Evolutionary conservation across 208 protist genomes (phyloP), one percentile per base, ranked within the genome.

Genomic region (Borovskyia barvae): DNA sequence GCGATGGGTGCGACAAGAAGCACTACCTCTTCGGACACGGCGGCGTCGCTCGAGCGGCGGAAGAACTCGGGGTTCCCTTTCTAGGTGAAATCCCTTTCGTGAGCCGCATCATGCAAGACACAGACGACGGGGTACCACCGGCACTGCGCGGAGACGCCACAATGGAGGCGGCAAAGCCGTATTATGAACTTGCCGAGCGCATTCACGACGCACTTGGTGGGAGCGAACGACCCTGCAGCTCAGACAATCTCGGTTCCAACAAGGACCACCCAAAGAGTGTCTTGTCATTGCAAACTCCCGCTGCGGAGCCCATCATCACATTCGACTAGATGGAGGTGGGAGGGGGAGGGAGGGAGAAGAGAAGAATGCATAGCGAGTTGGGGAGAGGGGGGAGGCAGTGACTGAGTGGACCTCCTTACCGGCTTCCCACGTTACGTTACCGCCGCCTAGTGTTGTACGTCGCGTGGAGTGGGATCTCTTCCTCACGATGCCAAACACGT

Each of bases 11-110:
- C 65, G 59, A 67, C 14, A 77, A 89, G 56, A 68, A 70, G 42
- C 84, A 93, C 67, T 76, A 97, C 81, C 73, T 99, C 24, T 99
- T 98, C 70, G 95, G 96, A 62, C 51, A 94, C 37, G 85, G 79
- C 6, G 94, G 94, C 20, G 95, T 97, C 4, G 76, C 77, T 29
- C 64, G 76, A 3, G 87, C 82, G 32, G 94, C 94, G 25, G 58
- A 89, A 47, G 90, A 97, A 74, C 59, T 98, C 43, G 57, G 69
- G 4, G 78, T 98, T 28, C 77, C 93, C 1, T 95, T 97, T 50
- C 65, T 98, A 0, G 96, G 92, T 2, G 90, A 97, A 48, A 86
- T 98, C 15, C 97, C 97, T 8, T 87, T 98, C 25, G 49, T 97
- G 46, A 55, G 78, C 45, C 75, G 83, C 43, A 98, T 98, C 24